Evolutionary conservation across 139 green algal genomes (phyloP), one percentile per base, ranked within the genome.

Genomic region (Picochlorum sp.): DNA sequence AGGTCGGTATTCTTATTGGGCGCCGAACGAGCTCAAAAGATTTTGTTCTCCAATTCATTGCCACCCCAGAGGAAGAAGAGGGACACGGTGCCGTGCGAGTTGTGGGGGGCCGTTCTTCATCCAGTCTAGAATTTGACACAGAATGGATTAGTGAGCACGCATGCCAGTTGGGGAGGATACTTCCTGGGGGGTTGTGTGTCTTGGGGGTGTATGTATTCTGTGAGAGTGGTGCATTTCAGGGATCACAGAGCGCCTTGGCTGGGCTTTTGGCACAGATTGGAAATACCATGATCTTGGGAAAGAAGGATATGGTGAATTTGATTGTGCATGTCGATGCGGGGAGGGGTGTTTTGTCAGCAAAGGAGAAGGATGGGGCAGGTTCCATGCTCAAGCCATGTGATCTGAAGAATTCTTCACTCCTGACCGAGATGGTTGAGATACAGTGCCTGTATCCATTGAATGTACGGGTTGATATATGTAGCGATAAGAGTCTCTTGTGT

Each of bases 61-160:
- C 11, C 5, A 26, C 28, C 7, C 70, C 70, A 5, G 45, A 67
- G 20, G 23, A 62, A 38, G 70, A 57, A 23, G 37, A 20, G 45
- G 20, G 49, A 71, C 67, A 54, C 10, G 45, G 20, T 11, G 18
- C 30, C 52, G 51, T 49, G 66, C 23, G 10, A 16, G 44, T 34
- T 57, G 49, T 51, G 14, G 55, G 0, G 49, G 18, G 28, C 6
- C n/a, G 18, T 21, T 54, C n/a, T 6, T 23, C 30, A 26, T 24
- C 28, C 2, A 45, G 18, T 9, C 45, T 88, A 51, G 23, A 30
- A 1, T 54, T 88, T 28, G 75, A 88, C 21, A 18, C 45, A 1
- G 76, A 85, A 1, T 82, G 76, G 68, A 64, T 88, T 3, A 34
- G 70, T 41, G 83, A 88, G 57, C 81, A 89, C 38, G 81, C 76